Evolutionary conservation across 108 stramenopile genomes (phyloP).

Genomic region (Hondaea fermentalgiana): DNA sequence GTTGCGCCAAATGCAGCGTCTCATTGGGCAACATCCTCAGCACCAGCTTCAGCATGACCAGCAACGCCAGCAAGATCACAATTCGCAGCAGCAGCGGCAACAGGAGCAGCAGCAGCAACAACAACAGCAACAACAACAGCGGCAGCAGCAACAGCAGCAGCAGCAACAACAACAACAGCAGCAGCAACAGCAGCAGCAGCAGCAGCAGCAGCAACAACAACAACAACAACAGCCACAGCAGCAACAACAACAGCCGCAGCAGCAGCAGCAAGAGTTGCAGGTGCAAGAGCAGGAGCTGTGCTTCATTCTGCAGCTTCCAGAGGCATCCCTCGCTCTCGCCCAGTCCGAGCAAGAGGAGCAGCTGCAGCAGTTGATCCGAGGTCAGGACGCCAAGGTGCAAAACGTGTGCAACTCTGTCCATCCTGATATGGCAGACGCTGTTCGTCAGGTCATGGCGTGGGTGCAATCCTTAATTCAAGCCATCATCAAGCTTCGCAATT

Average conservation of each 20-base stretch:
- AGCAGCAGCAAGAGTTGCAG: background rate
- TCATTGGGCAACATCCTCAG: too few relatives aligned
- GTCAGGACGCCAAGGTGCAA: background rate
- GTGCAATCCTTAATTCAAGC: background rate
- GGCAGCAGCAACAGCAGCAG: background rate
- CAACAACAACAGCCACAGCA: background rate
- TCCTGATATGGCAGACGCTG: background rate
- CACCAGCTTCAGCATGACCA: background rate
- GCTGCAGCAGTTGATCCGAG: background rate
- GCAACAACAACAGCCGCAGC: background rate
- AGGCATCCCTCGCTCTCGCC: background rate
- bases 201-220: background rate
- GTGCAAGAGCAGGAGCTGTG: background rate
- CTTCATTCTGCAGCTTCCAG: background rate
- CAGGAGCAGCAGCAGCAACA: background rate
- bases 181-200: background rate
- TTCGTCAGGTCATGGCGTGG: background rate
- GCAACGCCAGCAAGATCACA: background rate
- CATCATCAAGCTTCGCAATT: background rate
- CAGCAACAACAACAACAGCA: background rate
- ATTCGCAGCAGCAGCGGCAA: background rate
- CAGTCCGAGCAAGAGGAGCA: background rate
- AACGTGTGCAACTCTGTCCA: background rate
- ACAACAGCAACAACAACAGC: background rate
- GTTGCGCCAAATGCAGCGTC: too few relatives aligned